Base-by-base conservation (phyloP, 2,329 filamentous ascomycete genomes). In the Fusarium sp. region DNA sequence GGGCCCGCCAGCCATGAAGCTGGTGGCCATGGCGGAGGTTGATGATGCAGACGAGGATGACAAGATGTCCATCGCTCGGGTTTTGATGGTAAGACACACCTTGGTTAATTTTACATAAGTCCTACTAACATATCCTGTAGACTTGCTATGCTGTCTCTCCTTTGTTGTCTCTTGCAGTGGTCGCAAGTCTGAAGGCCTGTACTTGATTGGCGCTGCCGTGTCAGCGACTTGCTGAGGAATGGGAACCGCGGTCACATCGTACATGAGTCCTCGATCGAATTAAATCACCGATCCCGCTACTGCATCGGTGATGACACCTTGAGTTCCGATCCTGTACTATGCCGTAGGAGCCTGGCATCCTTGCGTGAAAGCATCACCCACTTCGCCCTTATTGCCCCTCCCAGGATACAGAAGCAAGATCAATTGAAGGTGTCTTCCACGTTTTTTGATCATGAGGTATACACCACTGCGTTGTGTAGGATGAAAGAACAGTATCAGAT, bases 41-140 rank as follows among this genome's bases (percentile, higher is more conserved):
- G 69, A 71, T 4, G 68, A 71, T 7, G 69, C 69, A 1, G 69
- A 72, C 15, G 69, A 71, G 16, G 48, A 71, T 15, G 69, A 71
- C 54, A 71, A 72, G 16, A 71, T 71, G 69, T 71, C 69, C 3
- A 71, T 71, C 19, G 63, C 69, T 5, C 56, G 58, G 12, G 51
- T 71, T 11, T 49, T 71, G 8, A 71, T 71, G 69, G 69, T 71
- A 68, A 49, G 35, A 6, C 1, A 10, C 12, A 10, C 2, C 7
- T 12, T 16, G 1, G 7, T 15, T 12, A 2, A 5, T 3, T 3
- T 19, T 11, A 2, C 4, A 1, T 8, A 2, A 23, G 7, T 1
- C 5, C 5, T 3, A 4, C 62, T 71, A 19, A 71, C 12, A 9
- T 5, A 0, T 21, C 18, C 6, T 2, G 9, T 11, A 71, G 69